Conservation (phyloP, 352 stramenopile species). For the Aphanomyces astaci region DNA sequence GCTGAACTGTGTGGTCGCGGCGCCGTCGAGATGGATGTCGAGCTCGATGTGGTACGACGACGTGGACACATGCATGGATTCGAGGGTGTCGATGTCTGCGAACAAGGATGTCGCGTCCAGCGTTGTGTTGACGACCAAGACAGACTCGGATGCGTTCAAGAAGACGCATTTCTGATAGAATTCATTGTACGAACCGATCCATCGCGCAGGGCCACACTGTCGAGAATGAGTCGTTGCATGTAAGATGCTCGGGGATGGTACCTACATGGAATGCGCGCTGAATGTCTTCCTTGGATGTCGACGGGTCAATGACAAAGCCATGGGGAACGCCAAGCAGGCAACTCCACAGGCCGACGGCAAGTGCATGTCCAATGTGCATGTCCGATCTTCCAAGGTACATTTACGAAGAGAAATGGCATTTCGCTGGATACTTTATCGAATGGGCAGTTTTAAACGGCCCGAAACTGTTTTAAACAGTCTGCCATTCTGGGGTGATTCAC, state of each 20-base stretch:
- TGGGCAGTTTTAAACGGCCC: not conserved
- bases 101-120: constrained; percentile 32
- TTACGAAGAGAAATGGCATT: too few species aligned
- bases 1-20: constrained; percentile 27
- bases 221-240: not conserved
- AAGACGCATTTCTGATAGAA: constrained; percentile 70
- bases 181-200: constrained; percentile 77
- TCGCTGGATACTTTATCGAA: not conserved
- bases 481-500: constrained; percentile 4
- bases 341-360: not conserved
- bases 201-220: constrained; percentile 51
- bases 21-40: constrained; percentile 38
- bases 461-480: constrained; percentile 2
- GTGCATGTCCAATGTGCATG: too few species aligned
- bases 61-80: constrained; percentile 27
- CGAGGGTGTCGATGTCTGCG: constrained; percentile 13
- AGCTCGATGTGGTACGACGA: constrained; percentile 38
- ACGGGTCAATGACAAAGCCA: constrained; percentile 4
- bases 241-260: not conserved
- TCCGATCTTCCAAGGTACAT: too few species aligned
- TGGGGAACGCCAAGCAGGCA: not conserved
- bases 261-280: not conserved
- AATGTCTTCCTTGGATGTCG: not conserved
- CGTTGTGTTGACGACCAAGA: constrained; percentile 39
- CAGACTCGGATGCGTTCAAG: constrained; percentile 25